phyloP scores from a whole-genome alignment of 2,329 filamentous ascomycete species.

The Fusarium kyushuense region DNA sequence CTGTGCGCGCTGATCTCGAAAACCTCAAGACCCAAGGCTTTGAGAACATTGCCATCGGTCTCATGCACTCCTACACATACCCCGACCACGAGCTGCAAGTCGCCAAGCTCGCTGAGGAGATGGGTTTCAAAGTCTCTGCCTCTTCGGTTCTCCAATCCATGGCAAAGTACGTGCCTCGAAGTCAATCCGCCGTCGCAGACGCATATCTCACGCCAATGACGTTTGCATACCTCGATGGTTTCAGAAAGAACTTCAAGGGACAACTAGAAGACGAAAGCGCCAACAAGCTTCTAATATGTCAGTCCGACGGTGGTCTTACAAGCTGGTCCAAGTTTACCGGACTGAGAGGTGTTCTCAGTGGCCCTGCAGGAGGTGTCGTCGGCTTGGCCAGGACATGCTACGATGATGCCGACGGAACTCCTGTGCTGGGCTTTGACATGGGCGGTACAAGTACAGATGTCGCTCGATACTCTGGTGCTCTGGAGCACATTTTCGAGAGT shows the following conservation, averaged over 20 bases:
- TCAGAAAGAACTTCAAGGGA: constrained; percentile 46
- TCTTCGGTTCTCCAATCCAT: constrained; percentile 57
- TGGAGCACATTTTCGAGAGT: constrained; percentile 79
- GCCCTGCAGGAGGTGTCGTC: constrained; percentile 49
- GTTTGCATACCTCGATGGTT: constrained; percentile 53
- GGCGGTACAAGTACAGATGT: constrained; percentile 79
- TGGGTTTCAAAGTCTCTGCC: constrained; percentile 58
- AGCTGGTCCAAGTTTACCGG: constrained; percentile 49
- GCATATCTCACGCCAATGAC: constrained; percentile 59
- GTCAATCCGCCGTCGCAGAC: constrained; percentile 58
- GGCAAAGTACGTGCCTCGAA: constrained; percentile 60
- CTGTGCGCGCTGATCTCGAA: constrained; percentile 68
- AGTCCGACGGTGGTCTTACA: constrained; percentile 47
- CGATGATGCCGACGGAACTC: constrained; percentile 41
- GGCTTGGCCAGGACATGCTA: constrained; percentile 47
- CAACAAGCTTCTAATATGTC: constrained; percentile 49
- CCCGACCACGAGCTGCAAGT: constrained; percentile 67
- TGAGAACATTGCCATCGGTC: constrained; percentile 64
- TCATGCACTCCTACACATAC: constrained; percentile 77
- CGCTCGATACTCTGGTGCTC: constrained; percentile 74
- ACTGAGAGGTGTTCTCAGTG: constrained; percentile 44
- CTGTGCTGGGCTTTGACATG: constrained; percentile 48
- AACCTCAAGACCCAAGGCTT: constrained; percentile 72
- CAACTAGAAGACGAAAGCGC: constrained; percentile 44
- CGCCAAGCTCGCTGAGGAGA: constrained; percentile 52